Percentiles rank a stretch among this genome's conserved stretches.
These are phyloP conservation scores for Phalaenopsis aphrodite DNA, from an alignment of 106 monocot genomes.

Conservation along the genomic window DNA sequence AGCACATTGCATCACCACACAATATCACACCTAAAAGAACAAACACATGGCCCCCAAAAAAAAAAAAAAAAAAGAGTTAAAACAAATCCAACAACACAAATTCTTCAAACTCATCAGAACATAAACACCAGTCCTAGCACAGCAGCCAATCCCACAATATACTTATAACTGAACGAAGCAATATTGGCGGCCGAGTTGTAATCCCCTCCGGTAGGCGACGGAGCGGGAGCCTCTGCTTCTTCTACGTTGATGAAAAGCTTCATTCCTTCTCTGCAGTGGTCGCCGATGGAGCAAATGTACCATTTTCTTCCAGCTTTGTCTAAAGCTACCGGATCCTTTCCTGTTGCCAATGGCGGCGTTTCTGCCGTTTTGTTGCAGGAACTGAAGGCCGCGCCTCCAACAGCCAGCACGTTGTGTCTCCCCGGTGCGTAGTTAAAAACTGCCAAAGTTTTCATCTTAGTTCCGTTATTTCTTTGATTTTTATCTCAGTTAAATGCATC, in stretches of 20 bases:
- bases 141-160: not conserved
- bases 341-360: not conserved
- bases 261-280: not conserved
- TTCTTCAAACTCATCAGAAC: not conserved
- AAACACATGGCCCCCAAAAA: no score
- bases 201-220: not conserved
- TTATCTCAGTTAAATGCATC: not conserved
- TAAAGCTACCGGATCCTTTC: conserved; percentile 10
- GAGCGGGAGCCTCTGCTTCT: not conserved
- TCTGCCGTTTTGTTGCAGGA: not conserved
- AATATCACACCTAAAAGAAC: no score
- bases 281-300: not conserved
- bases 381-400: not conserved
- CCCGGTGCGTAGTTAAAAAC: conserved; percentile 2
- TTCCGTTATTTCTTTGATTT: not conserved
- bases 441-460: not conserved
- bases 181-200: not conserved
- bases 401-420: conserved; percentile 3
- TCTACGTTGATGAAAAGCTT: not conserved
- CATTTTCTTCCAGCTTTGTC: conserved; percentile 2
- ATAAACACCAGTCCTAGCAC: not conserved
- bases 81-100: not conserved
- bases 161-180: not conserved
- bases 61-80: not conserved
- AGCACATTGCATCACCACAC: no score